Evolutionary conservation across 2,329 filamentous ascomycete genomes (phyloP), one percentile per base, ranked within the genome.

Genomic region (Shiraia bambusicola): DNA sequence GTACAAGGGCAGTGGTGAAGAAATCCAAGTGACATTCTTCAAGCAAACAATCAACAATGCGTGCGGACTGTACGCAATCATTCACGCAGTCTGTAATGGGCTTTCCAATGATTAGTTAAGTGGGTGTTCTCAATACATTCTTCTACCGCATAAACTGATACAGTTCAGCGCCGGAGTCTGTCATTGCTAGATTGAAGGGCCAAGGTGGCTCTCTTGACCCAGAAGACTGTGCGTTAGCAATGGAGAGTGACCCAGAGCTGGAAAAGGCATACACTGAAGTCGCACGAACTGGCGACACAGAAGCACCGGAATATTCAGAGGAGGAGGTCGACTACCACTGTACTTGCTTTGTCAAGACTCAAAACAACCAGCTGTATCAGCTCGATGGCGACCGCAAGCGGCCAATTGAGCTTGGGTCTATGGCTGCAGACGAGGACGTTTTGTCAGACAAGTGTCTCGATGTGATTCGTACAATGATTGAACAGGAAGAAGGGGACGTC

Each of bases 31-130:
- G 0, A 63, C 94, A 4, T 97, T 89, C 88, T 96, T 89, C 76
- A 87, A 82, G 56, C 92, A 97, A 73, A 97, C 91, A 0, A 96
- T 97, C 58, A 81, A 87, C 47, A 95, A 97, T 66, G 89, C 92
- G 1, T 97, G 92, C 67, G 92, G 92, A 0, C 73, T 95, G 31
- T 95, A 96, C 74, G 93, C 87, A 0, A 71, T 97, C 19, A 67
- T 97, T 32, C 93, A 97, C 65, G 87, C 85, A 13, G 81, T 88
- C 0, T 78, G 78, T 32, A 98, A 97, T 67, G 90, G 90, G 0
- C 76, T 78, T 1, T 85, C 87, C 1, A 73, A 79, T 41, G 70
- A 72, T 3, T 79, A 84, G 38, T 79, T 95, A 40, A 69, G 79
- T 73, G 66, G 45, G 58, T 71, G 5, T 13, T 13, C 3, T 19